Conservation (phyloP, 208 protist genomes). For the Angomonas ambiguus region DNA sequence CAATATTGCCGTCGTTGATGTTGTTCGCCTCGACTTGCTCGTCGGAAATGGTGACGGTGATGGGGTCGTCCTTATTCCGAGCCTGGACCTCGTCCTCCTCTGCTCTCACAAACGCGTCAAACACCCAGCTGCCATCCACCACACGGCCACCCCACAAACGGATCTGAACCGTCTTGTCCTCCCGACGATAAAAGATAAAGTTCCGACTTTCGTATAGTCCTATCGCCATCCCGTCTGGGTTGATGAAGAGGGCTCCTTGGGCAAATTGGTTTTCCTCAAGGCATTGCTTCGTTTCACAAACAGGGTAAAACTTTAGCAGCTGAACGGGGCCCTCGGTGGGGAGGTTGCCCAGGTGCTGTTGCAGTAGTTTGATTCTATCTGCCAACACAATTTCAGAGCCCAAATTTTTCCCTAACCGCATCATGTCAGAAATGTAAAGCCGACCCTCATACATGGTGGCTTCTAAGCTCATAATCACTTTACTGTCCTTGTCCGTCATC, state of each 20-base stretch:
- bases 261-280: constrained; percentile 38
- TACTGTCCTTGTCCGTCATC: not conserved
- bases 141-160: constrained; percentile 63
- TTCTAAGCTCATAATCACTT: constrained; percentile 62
- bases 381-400: constrained; percentile 52
- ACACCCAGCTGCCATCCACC: constrained; percentile 45
- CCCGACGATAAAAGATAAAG: constrained; percentile 55
- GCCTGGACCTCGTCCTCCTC: constrained; percentile 43
- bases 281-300: constrained; percentile 53
- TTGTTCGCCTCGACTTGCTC: constrained; percentile 38
- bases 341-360: constrained; percentile 46
- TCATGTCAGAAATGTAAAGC: constrained; percentile 83
- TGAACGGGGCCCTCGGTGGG: constrained; percentile 29
- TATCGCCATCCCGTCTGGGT: constrained; percentile 66
- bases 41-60: constrained; percentile 54
- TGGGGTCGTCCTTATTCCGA: constrained; percentile 11
- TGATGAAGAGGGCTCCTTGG: constrained; percentile 69
- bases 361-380: constrained; percentile 58
- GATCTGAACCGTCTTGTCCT: constrained; percentile 63
- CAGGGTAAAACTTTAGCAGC: constrained; percentile 63
- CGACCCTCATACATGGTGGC: constrained; percentile 50
- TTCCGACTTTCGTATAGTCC: constrained; percentile 74
- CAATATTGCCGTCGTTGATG: constrained; percentile 88
- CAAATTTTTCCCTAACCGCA: constrained; percentile 43
- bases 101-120: constrained; percentile 63